phyloP scores from a whole-genome alignment of 164 flowering plant genomes.

The Aristolochia californica region DNA sequence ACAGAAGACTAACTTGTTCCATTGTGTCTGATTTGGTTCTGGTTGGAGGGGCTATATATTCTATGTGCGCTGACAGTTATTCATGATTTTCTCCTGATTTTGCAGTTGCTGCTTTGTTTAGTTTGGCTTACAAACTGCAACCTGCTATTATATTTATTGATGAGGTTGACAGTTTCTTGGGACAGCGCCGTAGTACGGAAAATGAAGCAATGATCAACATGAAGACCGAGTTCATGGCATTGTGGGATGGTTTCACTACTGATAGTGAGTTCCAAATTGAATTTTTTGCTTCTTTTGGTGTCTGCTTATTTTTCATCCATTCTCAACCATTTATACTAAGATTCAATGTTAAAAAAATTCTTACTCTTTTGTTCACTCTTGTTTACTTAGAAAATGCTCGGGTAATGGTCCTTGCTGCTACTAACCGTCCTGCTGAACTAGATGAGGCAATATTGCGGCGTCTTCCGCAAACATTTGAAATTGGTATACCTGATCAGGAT shows the following conservation, averaged over 20 bases:
- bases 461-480: slow-evolving; percentile 92
- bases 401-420: slow-evolving; percentile 98
- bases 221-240: slow-evolving; percentile 95
- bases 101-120: slow-evolving; percentile 87
- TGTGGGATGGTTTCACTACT: slow-evolving; percentile 96
- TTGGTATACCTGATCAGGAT: slow-evolving; percentile 63
- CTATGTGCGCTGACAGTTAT: too few species aligned
- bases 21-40: too few species aligned
- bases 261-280: slow-evolving; percentile 49
- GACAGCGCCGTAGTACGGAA: slow-evolving; percentile 67
- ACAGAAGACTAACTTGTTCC: too few species aligned
- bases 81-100: slow-evolving; percentile 4
- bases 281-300: neutral
- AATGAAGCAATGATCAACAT: slow-evolving; percentile 72
- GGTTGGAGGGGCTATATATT: too few species aligned
- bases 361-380: slow-evolving; percentile 1
- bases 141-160: slow-evolving; percentile 90
- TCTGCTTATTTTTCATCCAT: neutral
- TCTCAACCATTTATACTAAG: neutral
- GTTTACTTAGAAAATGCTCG: slow-evolving; percentile 57
- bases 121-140: slow-evolving; percentile 84
- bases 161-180: slow-evolving; percentile 87
- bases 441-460: slow-evolving; percentile 98
- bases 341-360: neutral
- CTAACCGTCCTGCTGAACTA: slow-evolving; percentile 95